Evolutionary conservation across 768 basidiomycete species (phyloP).

Genomic region (Pleurotus platypus): DNA sequence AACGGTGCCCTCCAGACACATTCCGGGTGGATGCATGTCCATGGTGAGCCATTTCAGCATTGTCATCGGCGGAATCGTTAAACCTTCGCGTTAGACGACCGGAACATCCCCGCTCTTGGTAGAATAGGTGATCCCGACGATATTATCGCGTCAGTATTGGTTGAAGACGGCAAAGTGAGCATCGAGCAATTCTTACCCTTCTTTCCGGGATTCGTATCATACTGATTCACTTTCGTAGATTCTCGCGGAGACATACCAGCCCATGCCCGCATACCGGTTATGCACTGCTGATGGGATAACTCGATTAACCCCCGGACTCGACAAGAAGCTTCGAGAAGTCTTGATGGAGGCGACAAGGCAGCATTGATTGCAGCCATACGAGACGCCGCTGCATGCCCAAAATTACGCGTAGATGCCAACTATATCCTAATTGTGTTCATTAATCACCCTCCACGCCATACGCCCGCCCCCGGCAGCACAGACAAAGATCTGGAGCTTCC

Average conservation of each 20-base stretch:
- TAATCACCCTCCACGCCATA: too few species aligned
- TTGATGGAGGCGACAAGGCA: not conserved
- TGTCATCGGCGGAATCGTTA: not conserved
- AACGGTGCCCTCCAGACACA: constrained; percentile 63
- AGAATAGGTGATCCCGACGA: constrained; percentile 83
- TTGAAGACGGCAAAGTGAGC: constrained; percentile 62
- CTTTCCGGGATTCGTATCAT: too few species aligned
- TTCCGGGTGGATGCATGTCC: constrained; percentile 87
- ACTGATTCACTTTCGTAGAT: constrained; percentile 38
- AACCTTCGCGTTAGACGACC: constrained; percentile 43
- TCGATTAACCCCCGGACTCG: constrained; percentile 66
- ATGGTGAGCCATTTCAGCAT: constrained; percentile 32
- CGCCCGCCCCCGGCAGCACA: too few species aligned
- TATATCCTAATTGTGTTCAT: too few species aligned
- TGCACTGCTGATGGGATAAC: constrained; percentile 73
- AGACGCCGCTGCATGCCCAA: too few species aligned
- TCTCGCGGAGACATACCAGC: constrained; percentile 66
- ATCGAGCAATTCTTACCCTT: not conserved
- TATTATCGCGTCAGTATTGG: constrained; percentile 73
- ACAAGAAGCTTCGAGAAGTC: constrained; percentile 33
- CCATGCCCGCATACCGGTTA: constrained; percentile 81
- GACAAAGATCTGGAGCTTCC: too few species aligned
- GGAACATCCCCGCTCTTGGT: constrained; percentile 72
- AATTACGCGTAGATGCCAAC: too few species aligned
- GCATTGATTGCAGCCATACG: too few species aligned